Evolutionary conservation across 2,329 filamentous ascomycete species (phyloP), one percentile per base, ranked within the genome.

Genomic region (Aspergillus sp.): DNA sequence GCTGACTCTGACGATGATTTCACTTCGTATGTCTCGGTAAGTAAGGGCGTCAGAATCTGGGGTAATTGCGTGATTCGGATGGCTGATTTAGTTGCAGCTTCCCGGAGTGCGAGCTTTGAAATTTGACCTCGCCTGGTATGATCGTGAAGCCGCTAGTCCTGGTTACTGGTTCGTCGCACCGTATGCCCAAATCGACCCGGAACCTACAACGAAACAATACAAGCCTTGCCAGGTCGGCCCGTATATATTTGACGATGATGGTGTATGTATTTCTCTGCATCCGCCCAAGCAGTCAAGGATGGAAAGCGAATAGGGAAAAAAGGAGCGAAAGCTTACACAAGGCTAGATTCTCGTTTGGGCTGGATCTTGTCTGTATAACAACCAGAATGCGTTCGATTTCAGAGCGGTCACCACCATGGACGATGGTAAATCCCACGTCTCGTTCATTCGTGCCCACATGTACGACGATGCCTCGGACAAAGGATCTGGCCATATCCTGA

Each of bases 141-240:
- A 62, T 47, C 52, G 53, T 27, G 49, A 52, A 26, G 33, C 42
- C 13, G 45, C 59, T 12, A 62, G 62, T 8, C 70, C 72, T 2
- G 73, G 73, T 7, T 75, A 74, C 58, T 70, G 72, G 52, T 75
- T 76, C 52, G 61, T 73, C 39, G 68, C 71, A 5, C 72, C 73
- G 5, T 76, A 74, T 54, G 52, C 49, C 33, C 40, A 43, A 10
- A 50, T 60, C 38, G 47, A 49, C 1, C 54, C 51, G 7, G 58
- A 63, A 36, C 30, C 41, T 12, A 50, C 51, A 12, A 56, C 57
- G 19, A 50, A 59, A 32, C 54, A 53, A 36, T 60, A 52, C 49
- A 62, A 68, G 42, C 70, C 71, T 39, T 59, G 67, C 48, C 71
- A 74, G 54, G 63, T 70, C 33, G 71, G 72, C 5, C 67, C 73